A percentile compares a stretch with the other conserved stretches of the same genome.
Evolutionary conservation across 768 basidiomycete species (phyloP).

Genomic region (Fistulinella prunicolor): DNA sequence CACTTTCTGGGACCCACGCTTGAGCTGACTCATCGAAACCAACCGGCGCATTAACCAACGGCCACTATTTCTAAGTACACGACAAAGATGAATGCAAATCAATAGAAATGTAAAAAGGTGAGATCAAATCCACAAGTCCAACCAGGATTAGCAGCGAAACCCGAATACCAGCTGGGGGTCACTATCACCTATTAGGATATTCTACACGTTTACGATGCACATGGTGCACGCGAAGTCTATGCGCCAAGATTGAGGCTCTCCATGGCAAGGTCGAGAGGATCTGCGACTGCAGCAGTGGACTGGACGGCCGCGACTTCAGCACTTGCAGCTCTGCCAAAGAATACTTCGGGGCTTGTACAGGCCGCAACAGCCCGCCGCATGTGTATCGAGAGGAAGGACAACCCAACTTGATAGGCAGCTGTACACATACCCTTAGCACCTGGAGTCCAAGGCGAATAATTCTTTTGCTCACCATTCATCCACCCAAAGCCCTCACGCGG

Average conservation of each 20-base stretch:
- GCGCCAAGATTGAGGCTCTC: constrained; percentile 41
- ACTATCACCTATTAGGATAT: constrained; percentile 21
- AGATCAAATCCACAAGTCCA: constrained; percentile 1
- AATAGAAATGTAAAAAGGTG: background rate
- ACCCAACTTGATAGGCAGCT: constrained; percentile 97
- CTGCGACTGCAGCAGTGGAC: constrained; percentile 39
- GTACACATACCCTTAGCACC: constrained; percentile 8
- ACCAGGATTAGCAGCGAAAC: constrained; percentile 6
- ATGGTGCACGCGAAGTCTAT: constrained; percentile 8
- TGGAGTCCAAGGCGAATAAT: background rate
- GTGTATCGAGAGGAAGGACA: constrained; percentile 88
- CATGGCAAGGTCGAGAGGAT: constrained; percentile 65
- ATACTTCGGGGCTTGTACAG: constrained; percentile 89
- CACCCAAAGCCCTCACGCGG: constrained; percentile 98
- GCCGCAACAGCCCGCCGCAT: constrained; percentile 96
- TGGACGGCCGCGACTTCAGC: constrained; percentile 34
- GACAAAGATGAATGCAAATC: constrained; percentile 1
- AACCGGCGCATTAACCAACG: constrained; percentile 1
- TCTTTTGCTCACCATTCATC: constrained; percentile 77
- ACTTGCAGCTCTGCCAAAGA: constrained; percentile 58
- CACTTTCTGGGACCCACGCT: too few species aligned
- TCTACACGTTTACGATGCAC: too few species aligned
- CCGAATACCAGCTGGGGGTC: too few species aligned
- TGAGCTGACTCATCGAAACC: constrained; percentile 27
- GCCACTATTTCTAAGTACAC: background rate